A percentile compares a stretch with the other conserved stretches of the same genome.
These are phyloP conservation scores for Pulveroboletus ravenelii DNA, from an alignment of 768 basidiomycete genomes.

Conservation along the genomic window DNA sequence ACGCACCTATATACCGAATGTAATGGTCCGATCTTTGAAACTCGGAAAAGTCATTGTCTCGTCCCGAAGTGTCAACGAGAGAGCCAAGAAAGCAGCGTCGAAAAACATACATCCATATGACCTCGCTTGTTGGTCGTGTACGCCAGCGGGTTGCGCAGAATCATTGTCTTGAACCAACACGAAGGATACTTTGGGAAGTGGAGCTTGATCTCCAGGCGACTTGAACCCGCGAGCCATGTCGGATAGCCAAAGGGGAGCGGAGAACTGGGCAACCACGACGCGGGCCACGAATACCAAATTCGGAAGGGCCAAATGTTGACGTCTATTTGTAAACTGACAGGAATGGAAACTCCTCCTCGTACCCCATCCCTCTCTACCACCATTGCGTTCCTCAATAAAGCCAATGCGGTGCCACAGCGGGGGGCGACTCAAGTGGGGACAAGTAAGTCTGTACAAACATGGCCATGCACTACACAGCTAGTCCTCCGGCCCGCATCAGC, in stretches of 20 bases:
- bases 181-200: constrained; percentile 66
- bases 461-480: background rate
- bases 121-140: constrained; percentile 56
- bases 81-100: background rate
- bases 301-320: constrained; percentile 14
- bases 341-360: constrained; percentile 10
- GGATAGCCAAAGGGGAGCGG: constrained; percentile 6
- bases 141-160: constrained; percentile 55
- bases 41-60: constrained; percentile 64
- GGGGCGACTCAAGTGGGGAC: no score
- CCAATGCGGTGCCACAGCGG: no score
- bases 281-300: constrained; percentile 15
- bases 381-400: no score
- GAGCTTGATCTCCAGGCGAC: constrained; percentile 33
- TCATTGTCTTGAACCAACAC: constrained; percentile 60
- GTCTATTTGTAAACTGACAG: constrained; percentile 6
- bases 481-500: constrained; percentile 9
- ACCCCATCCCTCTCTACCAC: no score
- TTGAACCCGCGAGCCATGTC: constrained; percentile 38
- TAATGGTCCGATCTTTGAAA: constrained; percentile 81
- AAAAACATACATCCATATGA: constrained; percentile 67
- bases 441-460: background rate
- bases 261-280: constrained; percentile 11
- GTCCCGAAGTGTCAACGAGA: constrained; percentile 17
- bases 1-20: constrained; percentile 83